Evolutionary conservation across 371 early-diverging fungal species (phyloP), one percentile per base, ranked within the genome.

Genomic region (Zychaea mexicana): DNA sequence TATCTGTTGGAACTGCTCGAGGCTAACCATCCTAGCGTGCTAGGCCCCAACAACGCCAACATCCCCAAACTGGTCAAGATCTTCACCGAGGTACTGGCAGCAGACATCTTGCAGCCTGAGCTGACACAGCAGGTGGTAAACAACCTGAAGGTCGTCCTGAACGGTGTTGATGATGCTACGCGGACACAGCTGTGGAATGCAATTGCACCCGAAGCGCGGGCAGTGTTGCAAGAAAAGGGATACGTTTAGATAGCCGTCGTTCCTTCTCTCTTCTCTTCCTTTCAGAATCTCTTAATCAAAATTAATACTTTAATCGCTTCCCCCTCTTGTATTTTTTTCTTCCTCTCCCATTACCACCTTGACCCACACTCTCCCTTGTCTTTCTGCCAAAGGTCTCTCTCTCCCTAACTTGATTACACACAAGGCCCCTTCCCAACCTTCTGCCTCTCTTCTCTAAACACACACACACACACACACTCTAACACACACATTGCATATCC

Each of bases 1-100:
- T 96, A 90, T 66, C 83, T 96, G 6, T 67, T 94, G 62, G 87
- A 90, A 55, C 81, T 96, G 24, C 64, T 96, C 31, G 82, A 83
- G 67, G 79, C 81, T 22, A 74, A 83, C 58, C 85, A 91, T 67
- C 87, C 89, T 28, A 74, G 82, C 10, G 72, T 90, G 24, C 64
- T 92, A 10, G 89, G 87, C 15, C 79, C 78, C 62, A 84, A 84
- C 77, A 85, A 88, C 58, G 66, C 77, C 24, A 84, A 84, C 61
- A 75, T 94, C 60, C 84, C 86, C 55, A 82, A 85, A 31, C 70
- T 94, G 62, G 88, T 88, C 45, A 85, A 76, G 68, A 83, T 92
- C 28, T 81, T 92, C 45, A 85, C 82, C 26, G 85, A 90, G 62
- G 89, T 85, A 0, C 81, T 95, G 67, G 87, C 91, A 5, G 69